A percentile compares a stretch with the other conserved stretches of the same genome.
These are phyloP conservation scores for Capsella bursapastoris DNA, from an alignment of 345 rosid genomes.

Conservation along the genomic window DNA sequence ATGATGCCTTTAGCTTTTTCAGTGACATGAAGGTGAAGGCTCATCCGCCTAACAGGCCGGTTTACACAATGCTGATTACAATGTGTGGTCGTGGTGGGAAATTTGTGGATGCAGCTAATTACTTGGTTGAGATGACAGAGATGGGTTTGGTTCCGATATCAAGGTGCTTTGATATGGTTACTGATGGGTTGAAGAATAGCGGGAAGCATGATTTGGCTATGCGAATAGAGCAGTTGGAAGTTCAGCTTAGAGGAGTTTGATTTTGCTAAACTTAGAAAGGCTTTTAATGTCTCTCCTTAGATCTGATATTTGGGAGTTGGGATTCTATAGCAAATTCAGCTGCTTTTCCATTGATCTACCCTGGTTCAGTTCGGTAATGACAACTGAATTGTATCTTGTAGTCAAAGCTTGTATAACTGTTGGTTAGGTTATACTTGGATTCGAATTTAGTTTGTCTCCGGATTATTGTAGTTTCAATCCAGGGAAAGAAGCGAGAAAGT, in stretches of 20 bases:
- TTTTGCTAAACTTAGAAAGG: conserved; percentile 8
- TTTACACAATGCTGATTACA: conserved; percentile 88
- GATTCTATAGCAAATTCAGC: neutral
- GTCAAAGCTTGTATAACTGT: neutral
- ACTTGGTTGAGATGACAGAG: conserved; percentile 89
- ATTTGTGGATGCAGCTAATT: conserved; percentile 79
- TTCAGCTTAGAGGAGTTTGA: conserved; percentile 61
- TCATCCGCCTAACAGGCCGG: conserved; percentile 87
- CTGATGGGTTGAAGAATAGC: conserved; percentile 82
- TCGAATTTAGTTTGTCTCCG: neutral
- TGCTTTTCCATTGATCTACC: neutral
- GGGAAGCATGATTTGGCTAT: conserved; percentile 91
- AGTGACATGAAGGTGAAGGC: conserved; percentile 89
- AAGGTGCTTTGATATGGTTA: conserved; percentile 87
- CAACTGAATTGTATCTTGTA: neutral
- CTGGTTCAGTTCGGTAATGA: neutral
- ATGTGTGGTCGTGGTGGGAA: conserved; percentile 93
- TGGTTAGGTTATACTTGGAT: conserved; percentile 7
- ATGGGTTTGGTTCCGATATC: conserved; percentile 81
- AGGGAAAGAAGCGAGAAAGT: neutral
- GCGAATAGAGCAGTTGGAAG: conserved; percentile 76
- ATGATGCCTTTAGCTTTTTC: conserved; percentile 86
- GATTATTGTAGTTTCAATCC: neutral
- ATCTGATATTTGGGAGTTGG: neutral
- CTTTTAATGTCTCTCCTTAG: neutral